Evolutionary conservation across 345 rosid species (phyloP).

Genomic region (Eucalyptus viminalis): DNA sequence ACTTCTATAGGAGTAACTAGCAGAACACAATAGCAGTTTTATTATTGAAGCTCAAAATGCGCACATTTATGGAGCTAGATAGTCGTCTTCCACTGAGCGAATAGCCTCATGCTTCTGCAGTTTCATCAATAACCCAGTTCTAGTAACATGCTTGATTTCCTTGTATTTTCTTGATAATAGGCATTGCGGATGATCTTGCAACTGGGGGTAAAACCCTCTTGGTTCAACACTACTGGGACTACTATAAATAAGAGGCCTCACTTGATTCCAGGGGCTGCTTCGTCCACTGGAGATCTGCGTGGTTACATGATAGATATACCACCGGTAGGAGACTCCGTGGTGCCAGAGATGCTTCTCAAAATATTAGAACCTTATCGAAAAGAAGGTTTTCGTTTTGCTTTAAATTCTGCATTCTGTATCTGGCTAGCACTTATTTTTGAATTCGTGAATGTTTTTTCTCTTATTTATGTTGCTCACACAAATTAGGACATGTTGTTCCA

Average conservation of each 20-base stretch:
- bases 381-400: conserved; percentile 39
- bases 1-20: background rate
- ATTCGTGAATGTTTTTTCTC: background rate
- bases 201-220: conserved; percentile 89
- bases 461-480: background rate
- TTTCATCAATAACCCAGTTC: background rate
- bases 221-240: conserved; percentile 85
- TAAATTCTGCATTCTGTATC: background rate
- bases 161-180: conserved; percentile 8
- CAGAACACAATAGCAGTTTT: background rate
- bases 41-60: background rate
- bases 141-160: background rate
- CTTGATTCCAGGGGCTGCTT: conserved; percentile 55
- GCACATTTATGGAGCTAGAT: background rate
- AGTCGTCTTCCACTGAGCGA: background rate
- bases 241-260: conserved; percentile 66
- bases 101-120: background rate
- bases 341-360: conserved; percentile 96
- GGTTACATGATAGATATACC: conserved; percentile 81
- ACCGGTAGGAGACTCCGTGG: conserved; percentile 73
- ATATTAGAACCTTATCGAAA: conserved; percentile 83
- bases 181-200: conserved; percentile 95
- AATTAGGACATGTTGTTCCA: background rate
- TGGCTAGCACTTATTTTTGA: background rate
- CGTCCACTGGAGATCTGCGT: conserved; percentile 69